Conservation (phyloP, 2,329 filamentous ascomycete genomes). For the Alternaria arborescens region DNA sequence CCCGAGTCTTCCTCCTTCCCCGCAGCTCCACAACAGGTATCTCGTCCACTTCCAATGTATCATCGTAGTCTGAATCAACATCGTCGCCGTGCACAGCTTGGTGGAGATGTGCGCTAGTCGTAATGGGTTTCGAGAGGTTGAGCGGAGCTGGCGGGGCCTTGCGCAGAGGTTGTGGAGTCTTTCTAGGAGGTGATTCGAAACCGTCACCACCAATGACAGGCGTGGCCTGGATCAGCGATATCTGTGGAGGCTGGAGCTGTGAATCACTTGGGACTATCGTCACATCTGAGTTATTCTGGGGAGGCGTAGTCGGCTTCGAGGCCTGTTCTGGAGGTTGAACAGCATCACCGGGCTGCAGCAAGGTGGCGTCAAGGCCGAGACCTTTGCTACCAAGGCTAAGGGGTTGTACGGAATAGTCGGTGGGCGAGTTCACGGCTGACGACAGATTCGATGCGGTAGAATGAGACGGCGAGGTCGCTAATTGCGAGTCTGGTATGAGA, state of each 20-base stretch:
- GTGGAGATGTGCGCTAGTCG: constrained; percentile 55
- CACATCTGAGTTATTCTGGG: constrained; percentile 15
- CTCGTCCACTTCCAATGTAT: constrained; percentile 75
- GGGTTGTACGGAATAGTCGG: constrained; percentile 46
- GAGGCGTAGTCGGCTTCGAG: constrained; percentile 23
- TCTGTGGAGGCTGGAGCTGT: constrained; percentile 42
- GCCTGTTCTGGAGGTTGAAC: constrained; percentile 21
- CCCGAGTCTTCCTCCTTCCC: constrained; percentile 82
- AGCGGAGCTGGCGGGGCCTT: constrained; percentile 88
- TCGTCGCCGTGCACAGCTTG: constrained; percentile 63
- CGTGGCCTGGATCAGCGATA: constrained; percentile 52
- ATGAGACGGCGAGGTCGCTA: constrained; percentile 44
- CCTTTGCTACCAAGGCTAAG: constrained; percentile 33
- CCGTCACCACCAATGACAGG: constrained; percentile 48
- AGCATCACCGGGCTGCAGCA: constrained; percentile 25
- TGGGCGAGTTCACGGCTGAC: constrained; percentile 43
- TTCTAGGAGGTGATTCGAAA: constrained; percentile 47
- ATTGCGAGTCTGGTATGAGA: constrained; percentile 40
- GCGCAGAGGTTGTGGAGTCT: constrained; percentile 62
- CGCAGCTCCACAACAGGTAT: constrained; percentile 64
- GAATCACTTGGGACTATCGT: constrained; percentile 19
- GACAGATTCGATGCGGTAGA: constrained; percentile 37
- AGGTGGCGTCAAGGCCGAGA: constrained; percentile 34
- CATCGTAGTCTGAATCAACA: constrained; percentile 84
- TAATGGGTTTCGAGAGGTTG: constrained; percentile 66